A percentile compares a stretch with the other conserved stretches of the same genome.
These are phyloP conservation scores for Dunaliella primolecta DNA, from an alignment of 139 green algal genomes.

Conservation along the genomic window DNA sequence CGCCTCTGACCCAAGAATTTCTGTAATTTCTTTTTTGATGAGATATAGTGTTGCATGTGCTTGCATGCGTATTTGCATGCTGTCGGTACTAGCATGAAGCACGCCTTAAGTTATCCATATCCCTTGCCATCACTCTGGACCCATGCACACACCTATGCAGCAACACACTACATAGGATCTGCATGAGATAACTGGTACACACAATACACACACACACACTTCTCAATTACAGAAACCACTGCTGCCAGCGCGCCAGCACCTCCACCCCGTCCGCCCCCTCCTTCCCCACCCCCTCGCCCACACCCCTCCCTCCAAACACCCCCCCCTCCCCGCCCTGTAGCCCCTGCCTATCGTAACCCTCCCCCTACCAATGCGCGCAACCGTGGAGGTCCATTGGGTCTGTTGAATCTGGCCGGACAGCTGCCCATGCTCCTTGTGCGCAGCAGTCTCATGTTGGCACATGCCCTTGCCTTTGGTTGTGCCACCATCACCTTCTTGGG, in stretches of 20 bases:
- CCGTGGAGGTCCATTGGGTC: neutral
- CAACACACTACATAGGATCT: too few species aligned
- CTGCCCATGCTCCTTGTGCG: neutral
- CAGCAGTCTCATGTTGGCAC: neutral
- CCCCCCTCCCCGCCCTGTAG: neutral
- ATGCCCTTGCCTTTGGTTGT: slow-evolving; percentile 30
- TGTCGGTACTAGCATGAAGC: too few species aligned
- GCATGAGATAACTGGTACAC: too few species aligned
- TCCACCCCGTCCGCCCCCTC: neutral
- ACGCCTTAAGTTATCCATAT: too few species aligned
- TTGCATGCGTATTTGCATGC: too few species aligned
- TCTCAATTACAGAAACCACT: neutral
- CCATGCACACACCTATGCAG: too few species aligned
- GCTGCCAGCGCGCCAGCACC: neutral
- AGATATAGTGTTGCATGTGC: too few species aligned
- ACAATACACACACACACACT: neutral
- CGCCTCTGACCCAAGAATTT: too few species aligned
- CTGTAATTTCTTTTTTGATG: too few species aligned
- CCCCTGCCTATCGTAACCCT: neutral
- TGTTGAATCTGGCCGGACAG: neutral
- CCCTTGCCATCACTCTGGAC: too few species aligned
- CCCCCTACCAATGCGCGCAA: neutral
- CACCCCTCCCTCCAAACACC: neutral
- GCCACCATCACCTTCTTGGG: slow-evolving; percentile 34
- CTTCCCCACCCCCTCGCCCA: neutral